A percentile compares a stretch with the other conserved stretches of the same genome.
Conservation (phyloP, 2,329 filamentous ascomycete species). For the Cercospora janseana region DNA sequence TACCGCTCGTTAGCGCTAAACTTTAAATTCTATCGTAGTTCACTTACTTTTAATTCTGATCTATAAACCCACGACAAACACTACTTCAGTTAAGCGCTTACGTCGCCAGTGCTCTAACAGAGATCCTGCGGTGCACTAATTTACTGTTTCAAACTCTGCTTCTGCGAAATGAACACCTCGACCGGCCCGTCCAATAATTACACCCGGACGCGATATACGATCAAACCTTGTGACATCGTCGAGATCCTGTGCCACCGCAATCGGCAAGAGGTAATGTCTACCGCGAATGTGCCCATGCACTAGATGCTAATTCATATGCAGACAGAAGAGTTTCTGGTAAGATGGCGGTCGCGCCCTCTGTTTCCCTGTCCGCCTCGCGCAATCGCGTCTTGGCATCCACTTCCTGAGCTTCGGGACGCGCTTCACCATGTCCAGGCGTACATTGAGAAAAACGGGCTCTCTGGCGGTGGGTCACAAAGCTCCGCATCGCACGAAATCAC, state of each 20-base stretch:
- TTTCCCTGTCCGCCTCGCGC: slow-evolving; percentile 21
- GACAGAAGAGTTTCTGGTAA: slow-evolving; percentile 46
- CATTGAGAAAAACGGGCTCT: slow-evolving; percentile 28
- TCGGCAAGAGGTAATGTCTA: slow-evolving; percentile 28
- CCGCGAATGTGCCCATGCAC: slow-evolving; percentile 12
- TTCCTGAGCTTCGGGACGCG: slow-evolving; percentile 42
- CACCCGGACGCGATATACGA: slow-evolving; percentile 9
- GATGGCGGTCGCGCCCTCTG: slow-evolving; percentile 37
- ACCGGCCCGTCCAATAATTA: neutral
- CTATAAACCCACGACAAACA: too few species aligned
- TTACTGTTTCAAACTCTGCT: too few species aligned
- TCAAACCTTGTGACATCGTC: slow-evolving; percentile 26
- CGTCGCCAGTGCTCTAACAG: too few species aligned
- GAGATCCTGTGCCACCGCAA: slow-evolving; percentile 33
- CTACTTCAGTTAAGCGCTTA: too few species aligned
- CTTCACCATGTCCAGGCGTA: slow-evolving; percentile 47
- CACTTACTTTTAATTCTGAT: too few species aligned
- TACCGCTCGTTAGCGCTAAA: too few species aligned
- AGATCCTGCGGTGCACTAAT: too few species aligned
- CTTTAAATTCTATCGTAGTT: too few species aligned
- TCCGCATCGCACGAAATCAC: neutral
- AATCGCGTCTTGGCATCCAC: slow-evolving; percentile 46
- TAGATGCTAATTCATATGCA: slow-evolving; percentile 16
- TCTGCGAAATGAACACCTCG: too few species aligned
- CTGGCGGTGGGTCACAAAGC: slow-evolving; percentile 17